These are phyloP conservation scores for Jasminum sambac DNA, from an alignment of 257 asterid species.

Conservation along the genomic window DNA sequence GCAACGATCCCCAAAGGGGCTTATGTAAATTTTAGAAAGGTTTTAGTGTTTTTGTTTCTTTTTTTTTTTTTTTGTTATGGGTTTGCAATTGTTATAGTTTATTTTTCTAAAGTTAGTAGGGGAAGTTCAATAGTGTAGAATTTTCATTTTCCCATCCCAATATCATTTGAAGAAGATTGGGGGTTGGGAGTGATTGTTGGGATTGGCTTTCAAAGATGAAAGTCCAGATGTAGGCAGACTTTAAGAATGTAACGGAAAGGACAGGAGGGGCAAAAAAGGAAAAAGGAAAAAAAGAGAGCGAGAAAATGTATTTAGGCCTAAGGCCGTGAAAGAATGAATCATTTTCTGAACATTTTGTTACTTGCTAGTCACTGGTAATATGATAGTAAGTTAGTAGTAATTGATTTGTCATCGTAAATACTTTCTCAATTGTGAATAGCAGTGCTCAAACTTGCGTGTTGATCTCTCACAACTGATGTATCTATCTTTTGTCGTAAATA, in stretches of 20 bases:
- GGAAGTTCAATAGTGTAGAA: slow-evolving; percentile 43
- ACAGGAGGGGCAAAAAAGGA: background rate
- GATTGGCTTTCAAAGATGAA: slow-evolving; percentile 76
- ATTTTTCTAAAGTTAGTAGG: slow-evolving; percentile 36
- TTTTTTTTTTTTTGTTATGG: slow-evolving; percentile 17
- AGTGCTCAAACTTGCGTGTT: no score
- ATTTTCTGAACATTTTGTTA: slow-evolving; percentile 5
- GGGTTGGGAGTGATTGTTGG: slow-evolving; percentile 48
- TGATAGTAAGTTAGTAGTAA: no score
- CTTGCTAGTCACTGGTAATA: no score
- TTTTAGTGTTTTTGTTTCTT: slow-evolving; percentile 25
- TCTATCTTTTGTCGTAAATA: no score
- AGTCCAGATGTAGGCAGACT: slow-evolving; percentile 49
- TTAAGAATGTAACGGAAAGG: slow-evolving; percentile 30
- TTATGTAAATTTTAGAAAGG: slow-evolving; percentile 70
- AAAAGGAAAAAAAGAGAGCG: background rate
- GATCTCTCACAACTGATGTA: no score
- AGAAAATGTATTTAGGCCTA: slow-evolving; percentile 29
- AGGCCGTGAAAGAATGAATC: slow-evolving; percentile 34
- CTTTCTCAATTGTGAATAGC: no score
- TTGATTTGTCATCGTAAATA: no score
- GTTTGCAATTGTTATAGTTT: slow-evolving; percentile 39
- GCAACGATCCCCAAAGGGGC: slow-evolving; percentile 19
- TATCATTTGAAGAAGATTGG: slow-evolving; percentile 37
- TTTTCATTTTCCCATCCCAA: slow-evolving; percentile 44